These are phyloP conservation scores for Linum trigynum DNA, from an alignment of 345 rosid species.

Conservation along the genomic window DNA sequence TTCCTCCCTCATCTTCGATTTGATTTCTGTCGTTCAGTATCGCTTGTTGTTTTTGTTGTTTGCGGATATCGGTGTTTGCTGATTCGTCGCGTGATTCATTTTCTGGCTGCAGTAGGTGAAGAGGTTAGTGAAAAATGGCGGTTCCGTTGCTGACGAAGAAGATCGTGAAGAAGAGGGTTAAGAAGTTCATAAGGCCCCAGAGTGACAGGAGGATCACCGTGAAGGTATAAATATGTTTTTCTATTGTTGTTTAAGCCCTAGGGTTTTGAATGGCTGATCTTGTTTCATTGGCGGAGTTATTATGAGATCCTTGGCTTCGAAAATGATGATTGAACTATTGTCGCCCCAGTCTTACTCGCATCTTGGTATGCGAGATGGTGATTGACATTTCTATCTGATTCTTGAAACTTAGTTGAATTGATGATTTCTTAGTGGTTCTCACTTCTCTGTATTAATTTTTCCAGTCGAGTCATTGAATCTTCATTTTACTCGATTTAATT, in stretches of 20 bases:
- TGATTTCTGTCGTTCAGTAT: too few relatives aligned
- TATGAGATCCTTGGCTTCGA: background rate
- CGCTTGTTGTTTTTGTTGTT: too few relatives aligned
- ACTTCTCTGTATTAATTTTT: too few relatives aligned
- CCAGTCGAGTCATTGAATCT: background rate
- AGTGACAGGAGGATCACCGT: background rate
- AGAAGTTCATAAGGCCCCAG: background rate
- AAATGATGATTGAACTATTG: slow-evolving; percentile 56
- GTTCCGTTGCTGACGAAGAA: background rate
- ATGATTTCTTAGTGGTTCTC: background rate
- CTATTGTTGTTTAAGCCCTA: background rate
- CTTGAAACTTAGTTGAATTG: background rate
- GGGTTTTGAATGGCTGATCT: background rate
- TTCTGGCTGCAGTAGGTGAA: background rate
- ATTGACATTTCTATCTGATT: slow-evolving; percentile 59
- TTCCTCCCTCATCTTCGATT: too few relatives aligned
- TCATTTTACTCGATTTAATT: background rate
- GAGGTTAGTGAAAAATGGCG: background rate
- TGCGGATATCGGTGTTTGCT: too few relatives aligned
- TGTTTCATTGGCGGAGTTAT: background rate
- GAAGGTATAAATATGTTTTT: background rate
- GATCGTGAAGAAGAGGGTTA: background rate
- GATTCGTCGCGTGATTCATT: too few relatives aligned
- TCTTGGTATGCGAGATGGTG: slow-evolving; percentile 52
- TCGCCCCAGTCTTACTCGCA: slow-evolving; percentile 95